Evolutionary conservation across 768 basidiomycete genomes (phyloP), one percentile per base, ranked within the genome.

Genomic region (Mycena maculata): DNA sequence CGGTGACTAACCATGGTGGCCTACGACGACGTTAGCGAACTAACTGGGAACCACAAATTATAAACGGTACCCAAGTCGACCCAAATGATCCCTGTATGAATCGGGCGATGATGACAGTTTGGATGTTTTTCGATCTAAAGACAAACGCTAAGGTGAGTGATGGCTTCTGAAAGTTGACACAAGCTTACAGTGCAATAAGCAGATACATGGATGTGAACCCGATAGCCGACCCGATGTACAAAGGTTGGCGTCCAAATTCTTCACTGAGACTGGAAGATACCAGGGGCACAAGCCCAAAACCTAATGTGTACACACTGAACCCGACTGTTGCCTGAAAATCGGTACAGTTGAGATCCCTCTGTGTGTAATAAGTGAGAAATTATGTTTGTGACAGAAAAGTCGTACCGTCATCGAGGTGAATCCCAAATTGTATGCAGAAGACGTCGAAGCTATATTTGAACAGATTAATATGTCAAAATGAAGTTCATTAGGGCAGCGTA

Each of bases 231-330:
- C 76, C 79, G 20, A 88, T 73, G 67, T 90, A 92, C 2, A 92
- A 65, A 1, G 86, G 88, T 54, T 85, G 85, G 44, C 91, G 78
- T 15, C 91, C 91, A 62, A 91, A 88, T 72, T 92, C 91, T 72
- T 92, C 91, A 72, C 90, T 91, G 68, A 92, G 85, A 0, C 90
- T 85, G 20, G 91, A 88, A 0, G 90, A 86, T 20, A 92, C 77
- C 4, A 92, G 86, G 0, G 91, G 90, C 18, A 88, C 77, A 23
- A 91, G 39, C 18, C 82, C 88, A 67, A 92, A 92, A 2, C 89
- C 90, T 9, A 92, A 73, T 0, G 86, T 78, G 75, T 83, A 92
- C 30, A 87, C 77, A 60, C 83, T 82, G 27, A 88, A 75, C 12
- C 86, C 87, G 33, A 86, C 74, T 1, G 83, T 84, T 0, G 85